These are phyloP conservation scores for Globisporangium rhizosaccharum DNA, from an alignment of 352 stramenopile genomes.

Conservation along the genomic window DNA sequence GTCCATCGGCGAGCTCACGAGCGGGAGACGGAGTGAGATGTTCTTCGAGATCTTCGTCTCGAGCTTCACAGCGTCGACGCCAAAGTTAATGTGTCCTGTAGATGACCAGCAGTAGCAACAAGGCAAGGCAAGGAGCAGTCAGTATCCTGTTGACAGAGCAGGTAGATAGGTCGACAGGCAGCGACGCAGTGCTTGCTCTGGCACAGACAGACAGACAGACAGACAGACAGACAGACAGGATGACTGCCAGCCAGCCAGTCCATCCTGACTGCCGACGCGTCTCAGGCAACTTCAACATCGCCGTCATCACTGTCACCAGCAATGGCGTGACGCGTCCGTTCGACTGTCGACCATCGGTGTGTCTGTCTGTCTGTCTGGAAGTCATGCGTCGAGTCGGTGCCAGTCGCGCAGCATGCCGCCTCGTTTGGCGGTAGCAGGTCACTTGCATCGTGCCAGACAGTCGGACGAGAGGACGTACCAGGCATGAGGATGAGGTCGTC, in stretches of 20 bases:
- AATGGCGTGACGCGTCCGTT: background rate
- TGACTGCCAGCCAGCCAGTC: background rate
- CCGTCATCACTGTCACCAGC: background rate
- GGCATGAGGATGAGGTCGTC: slow-evolving; percentile 77
- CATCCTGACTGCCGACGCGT: background rate
- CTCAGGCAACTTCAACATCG: slow-evolving; percentile 18
- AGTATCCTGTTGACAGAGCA: background rate
- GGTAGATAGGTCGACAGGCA: too few species aligned
- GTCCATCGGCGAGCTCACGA: slow-evolving; percentile 99
- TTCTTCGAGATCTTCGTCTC: slow-evolving; percentile 92
- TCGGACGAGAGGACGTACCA: slow-evolving; percentile 15
- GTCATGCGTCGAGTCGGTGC: too few species aligned
- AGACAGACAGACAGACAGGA: background rate
- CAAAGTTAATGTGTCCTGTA: slow-evolving; percentile 91
- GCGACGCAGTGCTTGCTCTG: too few species aligned
- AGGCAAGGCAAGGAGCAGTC: slow-evolving; percentile 2
- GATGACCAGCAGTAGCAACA: background rate
- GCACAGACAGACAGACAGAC: background rate
- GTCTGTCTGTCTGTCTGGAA: too few species aligned
- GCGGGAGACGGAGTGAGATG: slow-evolving; percentile 94
- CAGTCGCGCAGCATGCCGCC: slow-evolving; percentile 12
- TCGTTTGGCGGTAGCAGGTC: background rate
- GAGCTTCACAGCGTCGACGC: slow-evolving; percentile 92
- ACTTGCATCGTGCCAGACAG: background rate
- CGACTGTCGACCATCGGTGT: background rate